Percentiles rank a stretch among this genome's conserved stretches.
Conservation (phyloP, 495 filamentous ascomycete genomes). For the Sordaria brevicollis region DNA sequence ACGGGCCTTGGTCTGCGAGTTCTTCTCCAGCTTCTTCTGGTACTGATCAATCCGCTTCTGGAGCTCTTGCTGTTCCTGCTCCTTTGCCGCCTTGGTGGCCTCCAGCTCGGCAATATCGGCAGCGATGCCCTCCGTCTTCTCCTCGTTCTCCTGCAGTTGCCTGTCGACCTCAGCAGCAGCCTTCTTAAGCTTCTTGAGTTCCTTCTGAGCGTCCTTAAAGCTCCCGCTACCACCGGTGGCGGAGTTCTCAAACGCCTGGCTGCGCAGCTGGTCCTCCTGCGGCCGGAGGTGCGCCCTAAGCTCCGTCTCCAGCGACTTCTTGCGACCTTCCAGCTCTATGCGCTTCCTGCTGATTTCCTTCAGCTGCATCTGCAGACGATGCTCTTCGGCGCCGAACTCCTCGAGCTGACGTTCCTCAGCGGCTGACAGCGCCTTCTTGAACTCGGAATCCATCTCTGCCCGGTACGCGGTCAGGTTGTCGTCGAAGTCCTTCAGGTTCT, state of each 20-base stretch:
- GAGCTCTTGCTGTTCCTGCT: slow-evolving; percentile 62
- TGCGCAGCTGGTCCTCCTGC: slow-evolving; percentile 76
- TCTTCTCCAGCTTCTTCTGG: slow-evolving; percentile 87
- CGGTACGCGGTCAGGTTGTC: slow-evolving; percentile 65
- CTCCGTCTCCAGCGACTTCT: slow-evolving; percentile 69
- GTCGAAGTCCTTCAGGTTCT: slow-evolving; percentile 60
- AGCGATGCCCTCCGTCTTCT: slow-evolving; percentile 56
- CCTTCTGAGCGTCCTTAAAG: slow-evolving; percentile 68
- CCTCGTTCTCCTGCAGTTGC: slow-evolving; percentile 62
- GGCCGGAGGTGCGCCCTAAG: slow-evolving; percentile 76
- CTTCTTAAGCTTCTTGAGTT: slow-evolving; percentile 66
- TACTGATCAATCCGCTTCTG: slow-evolving; percentile 73
- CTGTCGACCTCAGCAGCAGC: slow-evolving; percentile 49
- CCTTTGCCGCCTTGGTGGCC: slow-evolving; percentile 53
- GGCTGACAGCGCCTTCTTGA: slow-evolving; percentile 79
- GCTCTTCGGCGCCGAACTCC: slow-evolving; percentile 52
- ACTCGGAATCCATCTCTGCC: slow-evolving; percentile 70
- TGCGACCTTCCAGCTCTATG: slow-evolving; percentile 70
- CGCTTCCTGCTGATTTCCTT: slow-evolving; percentile 62
- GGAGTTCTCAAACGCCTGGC: slow-evolving; percentile 61
- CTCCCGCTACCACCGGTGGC: slow-evolving; percentile 49
- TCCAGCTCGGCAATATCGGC: slow-evolving; percentile 49
- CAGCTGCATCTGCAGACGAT: slow-evolving; percentile 62
- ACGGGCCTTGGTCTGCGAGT: slow-evolving; percentile 72
- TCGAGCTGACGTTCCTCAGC: slow-evolving; percentile 78